Conservation (phyloP, 768 basidiomycete species). For the Coprinopsis strossmayeri region DNA sequence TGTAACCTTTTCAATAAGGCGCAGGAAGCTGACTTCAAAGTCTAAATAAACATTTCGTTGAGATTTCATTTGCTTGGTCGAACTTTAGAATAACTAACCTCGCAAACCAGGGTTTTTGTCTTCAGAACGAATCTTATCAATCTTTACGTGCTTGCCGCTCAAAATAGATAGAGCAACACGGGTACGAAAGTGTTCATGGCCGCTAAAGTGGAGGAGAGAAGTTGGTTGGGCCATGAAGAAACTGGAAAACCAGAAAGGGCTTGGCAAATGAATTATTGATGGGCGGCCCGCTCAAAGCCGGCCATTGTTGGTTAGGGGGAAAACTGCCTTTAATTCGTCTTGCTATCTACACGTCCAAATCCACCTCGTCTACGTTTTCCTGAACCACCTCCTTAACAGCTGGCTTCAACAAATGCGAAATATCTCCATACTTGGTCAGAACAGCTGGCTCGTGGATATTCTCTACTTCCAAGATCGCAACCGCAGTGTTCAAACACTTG, state of each 20-base stretch:
- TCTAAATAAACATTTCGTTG: slow-evolving; percentile 38
- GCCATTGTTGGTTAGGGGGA: too few species aligned
- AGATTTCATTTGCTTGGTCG: background rate
- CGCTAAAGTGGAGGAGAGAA: slow-evolving; percentile 55
- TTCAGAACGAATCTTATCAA: slow-evolving; percentile 83
- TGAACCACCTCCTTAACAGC: slow-evolving; percentile 23
- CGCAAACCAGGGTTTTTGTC: slow-evolving; percentile 95
- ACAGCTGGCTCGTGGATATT: slow-evolving; percentile 25
- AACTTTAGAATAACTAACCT: slow-evolving; percentile 39
- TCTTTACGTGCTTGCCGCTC: slow-evolving; percentile 77
- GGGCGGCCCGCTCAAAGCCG: background rate
- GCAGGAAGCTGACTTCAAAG: slow-evolving; percentile 85
- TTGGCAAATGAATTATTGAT: slow-evolving; percentile 2
- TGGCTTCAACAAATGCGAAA: slow-evolving; percentile 38
- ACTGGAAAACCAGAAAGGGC: slow-evolving; percentile 3
- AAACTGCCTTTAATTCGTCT: background rate
- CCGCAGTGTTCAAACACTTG: slow-evolving; percentile 45
- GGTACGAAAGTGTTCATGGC: slow-evolving; percentile 77
- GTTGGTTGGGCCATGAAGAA: slow-evolving; percentile 12
- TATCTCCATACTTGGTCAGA: slow-evolving; percentile 49
- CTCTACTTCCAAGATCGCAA: slow-evolving; percentile 54
- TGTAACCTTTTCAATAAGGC: slow-evolving; percentile 83
- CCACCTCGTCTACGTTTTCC: slow-evolving; percentile 45
- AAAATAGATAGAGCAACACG: slow-evolving; percentile 86
- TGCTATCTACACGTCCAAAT: slow-evolving; percentile 1